Evolutionary conservation across 805 yeast species (phyloP).

Genomic region (Zygosaccharomyces rouxii): DNA sequence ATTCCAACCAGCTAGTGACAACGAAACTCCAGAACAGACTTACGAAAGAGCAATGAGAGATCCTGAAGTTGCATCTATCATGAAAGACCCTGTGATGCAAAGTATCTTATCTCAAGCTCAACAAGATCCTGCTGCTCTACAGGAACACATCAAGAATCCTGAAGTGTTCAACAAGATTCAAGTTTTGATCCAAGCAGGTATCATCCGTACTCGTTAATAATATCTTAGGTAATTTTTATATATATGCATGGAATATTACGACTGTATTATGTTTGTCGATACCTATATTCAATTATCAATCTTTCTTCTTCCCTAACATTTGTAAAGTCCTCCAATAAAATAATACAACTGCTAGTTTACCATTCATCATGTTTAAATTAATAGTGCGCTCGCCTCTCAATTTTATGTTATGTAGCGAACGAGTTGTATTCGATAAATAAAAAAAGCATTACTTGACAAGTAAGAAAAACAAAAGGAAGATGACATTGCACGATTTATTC

Average conservation of each 20-base stretch:
- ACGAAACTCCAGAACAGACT: conserved; percentile 90
- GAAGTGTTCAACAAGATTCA: conserved; percentile 83
- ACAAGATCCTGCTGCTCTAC: conserved; percentile 92
- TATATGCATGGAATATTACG: conserved; percentile 1
- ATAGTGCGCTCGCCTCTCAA: too few species aligned
- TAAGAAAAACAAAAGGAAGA: too few species aligned
- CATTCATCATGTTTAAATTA: too few species aligned
- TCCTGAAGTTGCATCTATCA: conserved; percentile 86
- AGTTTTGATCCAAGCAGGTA: conserved; percentile 91
- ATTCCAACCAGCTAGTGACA: conserved; percentile 72
- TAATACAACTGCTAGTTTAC: too few species aligned
- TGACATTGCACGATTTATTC: too few species aligned
- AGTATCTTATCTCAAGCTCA: conserved; percentile 90
- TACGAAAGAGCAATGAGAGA: conserved; percentile 85
- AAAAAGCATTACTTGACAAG: too few species aligned
- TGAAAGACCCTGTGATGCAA: conserved; percentile 96
- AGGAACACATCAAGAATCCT: conserved; percentile 97
- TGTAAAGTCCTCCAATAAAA: too few species aligned
- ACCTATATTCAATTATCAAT: too few species aligned
- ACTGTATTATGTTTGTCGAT: conserved; percentile 1
- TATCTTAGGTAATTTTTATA: background rate
- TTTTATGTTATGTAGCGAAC: too few species aligned
- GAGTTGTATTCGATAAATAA: too few species aligned
- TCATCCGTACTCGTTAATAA: conserved; percentile 74
- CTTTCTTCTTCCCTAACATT: too few species aligned